phyloP scores from a whole-genome alignment of 176 grass and related monocot genomes.

The Eleusine indica region DNA sequence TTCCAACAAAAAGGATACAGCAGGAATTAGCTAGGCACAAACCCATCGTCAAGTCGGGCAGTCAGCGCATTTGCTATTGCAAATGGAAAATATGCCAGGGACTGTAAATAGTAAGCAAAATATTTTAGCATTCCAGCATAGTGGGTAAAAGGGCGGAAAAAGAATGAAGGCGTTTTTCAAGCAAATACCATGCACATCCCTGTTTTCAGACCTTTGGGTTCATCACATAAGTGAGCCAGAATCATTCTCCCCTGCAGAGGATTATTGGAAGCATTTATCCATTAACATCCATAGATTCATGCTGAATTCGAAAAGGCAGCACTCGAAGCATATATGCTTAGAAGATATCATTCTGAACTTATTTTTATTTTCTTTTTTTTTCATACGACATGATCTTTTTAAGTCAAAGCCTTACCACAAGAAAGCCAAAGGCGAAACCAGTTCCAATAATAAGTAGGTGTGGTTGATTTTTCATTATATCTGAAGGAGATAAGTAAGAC shows the following conservation, averaged over 20 bases:
- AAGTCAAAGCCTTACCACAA: slow-evolving; percentile 66
- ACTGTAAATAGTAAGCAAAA: slow-evolving; percentile 49
- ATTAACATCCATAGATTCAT: slow-evolving; percentile 8
- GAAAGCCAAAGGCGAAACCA: slow-evolving; percentile 96
- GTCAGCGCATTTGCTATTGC: slow-evolving; percentile 90
- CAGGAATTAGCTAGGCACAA: slow-evolving; percentile 41
- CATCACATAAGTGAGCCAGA: slow-evolving; percentile 96
- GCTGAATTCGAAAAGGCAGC: background rate
- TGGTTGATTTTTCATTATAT: slow-evolving; percentile 87
- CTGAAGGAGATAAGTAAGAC: slow-evolving; percentile 84
- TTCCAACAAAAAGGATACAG: slow-evolving; percentile 4
- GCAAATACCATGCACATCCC: slow-evolving; percentile 96
- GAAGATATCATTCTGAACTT: background rate
- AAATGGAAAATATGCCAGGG: slow-evolving; percentile 85
- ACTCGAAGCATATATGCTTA: background rate
- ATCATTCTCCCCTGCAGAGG: slow-evolving; percentile 92
- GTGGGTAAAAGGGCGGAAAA: background rate
- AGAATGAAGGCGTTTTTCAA: slow-evolving; percentile 30
- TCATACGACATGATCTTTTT: background rate
- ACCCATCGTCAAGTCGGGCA: slow-evolving; percentile 87
- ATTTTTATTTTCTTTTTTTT: background rate
- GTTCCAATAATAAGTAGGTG: slow-evolving; percentile 92
- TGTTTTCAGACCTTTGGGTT: slow-evolving; percentile 97
- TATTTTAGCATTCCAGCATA: slow-evolving; percentile 20
- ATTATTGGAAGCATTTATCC: slow-evolving; percentile 32